phyloP scores from a whole-genome alignment of 208 protist genomes.

The Acanthamoeba sp. region DNA sequence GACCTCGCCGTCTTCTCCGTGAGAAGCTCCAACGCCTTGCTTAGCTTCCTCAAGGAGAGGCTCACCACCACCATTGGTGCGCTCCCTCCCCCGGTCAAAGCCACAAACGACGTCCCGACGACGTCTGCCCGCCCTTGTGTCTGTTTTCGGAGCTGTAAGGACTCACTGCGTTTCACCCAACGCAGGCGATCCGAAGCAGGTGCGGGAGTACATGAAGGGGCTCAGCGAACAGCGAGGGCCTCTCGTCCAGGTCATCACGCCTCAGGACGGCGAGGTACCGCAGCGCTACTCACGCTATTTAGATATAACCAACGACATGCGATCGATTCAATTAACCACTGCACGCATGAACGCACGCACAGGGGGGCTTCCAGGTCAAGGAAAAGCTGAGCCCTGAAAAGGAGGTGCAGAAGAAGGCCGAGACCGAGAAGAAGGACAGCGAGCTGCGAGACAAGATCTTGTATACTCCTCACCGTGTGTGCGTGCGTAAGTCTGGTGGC shows the following conservation, averaged over 20 bases:
- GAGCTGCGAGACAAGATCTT: conserved; percentile 4
- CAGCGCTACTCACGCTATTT: no score
- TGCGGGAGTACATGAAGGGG: conserved; percentile 9
- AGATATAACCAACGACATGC: no score
- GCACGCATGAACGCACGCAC: no score
- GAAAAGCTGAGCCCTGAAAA: not conserved
- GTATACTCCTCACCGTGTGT: not conserved
- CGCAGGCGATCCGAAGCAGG: not conserved
- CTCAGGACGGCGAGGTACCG: not conserved
- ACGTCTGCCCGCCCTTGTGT: no score
- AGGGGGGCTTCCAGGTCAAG: not conserved
- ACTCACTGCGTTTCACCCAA: not conserved
- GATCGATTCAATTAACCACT: no score
- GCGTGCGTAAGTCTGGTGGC: not conserved
- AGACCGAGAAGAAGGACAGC: conserved; percentile 6
- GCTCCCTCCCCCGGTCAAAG: no score
- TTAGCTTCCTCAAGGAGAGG: conserved; percentile 8
- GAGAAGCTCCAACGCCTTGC: conserved; percentile 12
- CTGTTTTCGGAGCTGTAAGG: no score
- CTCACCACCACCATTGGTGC: conserved; percentile 1
- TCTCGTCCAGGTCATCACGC: not conserved
- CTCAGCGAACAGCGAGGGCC: not conserved
- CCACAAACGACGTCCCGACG: no score
- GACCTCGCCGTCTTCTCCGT: not conserved
- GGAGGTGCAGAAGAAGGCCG: not conserved